Conservation (phyloP, 768 basidiomycete genomes). For the Lactarius sanguifluus region DNA sequence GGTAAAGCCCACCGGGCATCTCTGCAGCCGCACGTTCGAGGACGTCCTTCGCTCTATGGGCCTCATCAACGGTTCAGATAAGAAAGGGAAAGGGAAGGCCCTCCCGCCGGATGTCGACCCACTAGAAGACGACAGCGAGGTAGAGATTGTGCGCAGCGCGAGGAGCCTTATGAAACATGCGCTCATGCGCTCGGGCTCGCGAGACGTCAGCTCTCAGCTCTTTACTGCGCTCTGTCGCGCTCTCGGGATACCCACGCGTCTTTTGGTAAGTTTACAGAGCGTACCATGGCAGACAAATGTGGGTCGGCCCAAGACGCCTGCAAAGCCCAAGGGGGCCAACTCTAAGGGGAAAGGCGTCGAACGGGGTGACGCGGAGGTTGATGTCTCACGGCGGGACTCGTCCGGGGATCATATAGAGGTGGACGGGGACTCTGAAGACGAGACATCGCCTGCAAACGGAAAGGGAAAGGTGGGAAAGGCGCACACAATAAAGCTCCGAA, state of each 20-base stretch:
- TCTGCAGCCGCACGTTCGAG: constrained; percentile 75
- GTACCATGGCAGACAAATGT: constrained; percentile 82
- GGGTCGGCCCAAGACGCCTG: constrained; percentile 52
- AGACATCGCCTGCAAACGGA: constrained; percentile 36
- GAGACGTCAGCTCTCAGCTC: constrained; percentile 86
- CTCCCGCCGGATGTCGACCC: constrained; percentile 20
- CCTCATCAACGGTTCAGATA: constrained; percentile 24
- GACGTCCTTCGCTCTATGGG: constrained; percentile 45
- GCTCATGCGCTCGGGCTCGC: constrained; percentile 72
- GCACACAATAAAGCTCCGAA: constrained; percentile 58
- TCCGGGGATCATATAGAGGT: constrained; percentile 44
- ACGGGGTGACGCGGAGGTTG: constrained; percentile 31
- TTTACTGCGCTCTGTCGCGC: constrained; percentile 89
- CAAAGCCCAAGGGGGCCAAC: constrained; percentile 45
- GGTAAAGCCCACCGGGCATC: constrained; percentile 59
- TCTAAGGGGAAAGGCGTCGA: constrained; percentile 36
- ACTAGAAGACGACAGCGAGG: constrained; percentile 44
- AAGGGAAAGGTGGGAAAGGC: constrained; percentile 59
- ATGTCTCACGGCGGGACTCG: constrained; percentile 28
- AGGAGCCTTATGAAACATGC: constrained; percentile 96
- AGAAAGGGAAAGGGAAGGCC: constrained; percentile 26
- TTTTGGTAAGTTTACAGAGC: constrained; percentile 89
- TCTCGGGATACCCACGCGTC: constrained; percentile 79
- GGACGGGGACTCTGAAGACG: constrained; percentile 36
- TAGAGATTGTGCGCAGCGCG: constrained; percentile 66